Percentiles rank a stretch among this genome's conserved stretches.
Evolutionary conservation across 441 rosid genomes (phyloP).

Genomic region (Capsella rubella): DNA sequence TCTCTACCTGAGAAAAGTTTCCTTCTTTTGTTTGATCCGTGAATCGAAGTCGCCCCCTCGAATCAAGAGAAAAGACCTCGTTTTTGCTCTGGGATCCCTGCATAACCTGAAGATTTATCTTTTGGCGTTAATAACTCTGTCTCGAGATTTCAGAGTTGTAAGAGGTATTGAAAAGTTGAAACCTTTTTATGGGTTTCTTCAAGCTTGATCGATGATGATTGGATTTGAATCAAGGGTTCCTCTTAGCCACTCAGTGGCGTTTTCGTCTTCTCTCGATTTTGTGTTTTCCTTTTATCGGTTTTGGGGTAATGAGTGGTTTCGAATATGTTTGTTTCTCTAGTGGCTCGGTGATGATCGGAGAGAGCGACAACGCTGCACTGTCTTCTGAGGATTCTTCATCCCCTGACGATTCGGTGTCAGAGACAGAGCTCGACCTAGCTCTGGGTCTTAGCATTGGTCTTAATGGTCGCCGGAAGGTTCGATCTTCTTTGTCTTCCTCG

Average conservation of each 20-base stretch:
- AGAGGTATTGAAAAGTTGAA: slow-evolving; percentile 24
- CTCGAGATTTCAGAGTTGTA: neutral
- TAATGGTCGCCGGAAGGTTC: slow-evolving; percentile 33
- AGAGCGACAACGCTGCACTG: slow-evolving; percentile 53
- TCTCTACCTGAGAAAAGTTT: slow-evolving; percentile 17
- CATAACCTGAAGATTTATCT: neutral
- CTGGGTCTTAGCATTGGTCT: slow-evolving; percentile 50
- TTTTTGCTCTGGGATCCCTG: neutral
- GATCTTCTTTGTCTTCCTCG: slow-evolving; percentile 49
- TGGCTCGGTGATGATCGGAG: slow-evolving; percentile 52
- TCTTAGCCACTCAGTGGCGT: neutral
- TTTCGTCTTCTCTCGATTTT: neutral
- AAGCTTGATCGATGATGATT: slow-evolving; percentile 12
- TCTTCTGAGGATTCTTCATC: slow-evolving; percentile 81
- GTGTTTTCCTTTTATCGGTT: neutral
- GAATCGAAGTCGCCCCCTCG: neutral
- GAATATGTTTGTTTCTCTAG: slow-evolving; percentile 44
- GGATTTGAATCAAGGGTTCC: slow-evolving; percentile 13
- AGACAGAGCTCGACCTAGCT: slow-evolving; percentile 69
- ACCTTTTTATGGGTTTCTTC: slow-evolving; percentile 8
- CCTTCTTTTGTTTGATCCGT: slow-evolving; percentile 31
- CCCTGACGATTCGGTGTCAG: slow-evolving; percentile 62
- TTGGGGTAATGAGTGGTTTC: slow-evolving; percentile 29
- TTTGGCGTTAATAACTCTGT: neutral
- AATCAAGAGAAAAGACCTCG: neutral